A percentile compares a stretch with the other conserved stretches of the same genome.
phyloP scores from a whole-genome alignment of 2,329 filamentous ascomycete species.

The Colletotrichum coccodes region DNA sequence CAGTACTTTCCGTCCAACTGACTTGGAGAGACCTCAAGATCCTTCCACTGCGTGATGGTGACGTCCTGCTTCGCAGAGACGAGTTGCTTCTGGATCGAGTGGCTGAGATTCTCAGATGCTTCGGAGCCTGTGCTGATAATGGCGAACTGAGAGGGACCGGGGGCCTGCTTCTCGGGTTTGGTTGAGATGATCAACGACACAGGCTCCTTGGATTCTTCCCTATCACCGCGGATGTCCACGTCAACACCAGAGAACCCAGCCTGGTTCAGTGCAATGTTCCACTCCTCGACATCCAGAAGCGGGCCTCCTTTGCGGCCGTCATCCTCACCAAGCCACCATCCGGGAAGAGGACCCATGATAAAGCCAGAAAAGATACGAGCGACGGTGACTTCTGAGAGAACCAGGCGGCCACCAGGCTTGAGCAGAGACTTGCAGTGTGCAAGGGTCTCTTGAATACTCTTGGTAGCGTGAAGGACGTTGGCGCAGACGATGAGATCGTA shows the following conservation, averaged over 20 bases:
- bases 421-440: constrained; percentile 36
- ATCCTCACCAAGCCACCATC: constrained; percentile 49
- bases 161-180: constrained; percentile 7
- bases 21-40: background rate
- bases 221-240: constrained; percentile 24
- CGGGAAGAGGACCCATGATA: constrained; percentile 46
- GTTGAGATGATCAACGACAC: constrained; percentile 27
- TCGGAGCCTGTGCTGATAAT: constrained; percentile 11
- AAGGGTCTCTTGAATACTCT: constrained; percentile 38
- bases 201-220: constrained; percentile 23
- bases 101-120: background rate
- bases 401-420: constrained; percentile 41
- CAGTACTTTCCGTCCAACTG: constrained; percentile 18
- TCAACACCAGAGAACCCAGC: constrained; percentile 32
- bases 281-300: constrained; percentile 15
- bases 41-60: background rate
- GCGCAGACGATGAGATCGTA: constrained; percentile 50
- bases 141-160: constrained; percentile 5
- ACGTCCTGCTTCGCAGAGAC: background rate
- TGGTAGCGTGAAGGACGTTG: constrained; percentile 43
- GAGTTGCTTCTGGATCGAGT: constrained; percentile 3
- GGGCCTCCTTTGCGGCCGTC: constrained; percentile 27
- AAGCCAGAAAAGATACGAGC: constrained; percentile 34
- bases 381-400: constrained; percentile 40
- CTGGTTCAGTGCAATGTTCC: constrained; percentile 21